Evolutionary conservation across 1,139 yeast species (phyloP), one percentile per base, ranked within the genome.

Genomic region (Torulaspora globosa): DNA sequence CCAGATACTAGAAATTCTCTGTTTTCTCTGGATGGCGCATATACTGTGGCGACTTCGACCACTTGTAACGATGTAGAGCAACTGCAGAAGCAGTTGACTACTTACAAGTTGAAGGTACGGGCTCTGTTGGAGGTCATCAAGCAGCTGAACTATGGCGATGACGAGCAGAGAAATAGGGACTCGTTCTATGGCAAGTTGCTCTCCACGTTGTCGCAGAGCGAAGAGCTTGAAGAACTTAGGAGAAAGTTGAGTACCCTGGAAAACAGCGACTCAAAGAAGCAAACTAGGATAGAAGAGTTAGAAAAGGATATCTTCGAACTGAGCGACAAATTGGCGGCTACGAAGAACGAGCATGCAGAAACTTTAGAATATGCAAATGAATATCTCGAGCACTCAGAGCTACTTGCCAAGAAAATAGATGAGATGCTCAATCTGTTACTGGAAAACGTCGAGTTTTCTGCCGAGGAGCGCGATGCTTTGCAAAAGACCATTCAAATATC

Each of bases 121-220:
- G 56, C 69, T 0, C 48, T 69, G 12, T 59, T 64, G 29, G 71
- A 68, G 42, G 47, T 67, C 10, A 59, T 69, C 3, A 60, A 67
- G 45, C 64, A 65, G 36, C 44, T 65, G 4, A 56, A 65, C 24
- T 54, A 53, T 27, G 50, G 52, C 2, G 52, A 58, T 3, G 58
- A 57, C 8, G 54, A 54, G 23, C 45, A 54, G 12, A 36, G 34
- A 12, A 46, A 41, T 23, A 43, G 54, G 23, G 51, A 47, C 16
- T 53, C 57, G 2, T 53, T 49, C 31, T 54, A 52, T 35, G 50
- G 51, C 23, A 54, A 54, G 38, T 32, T 56, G 19, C 32, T 55
- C 21, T 41, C 50, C 6, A 52, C 55, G 1, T 39, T 56, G 12
- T 39, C 64, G 9, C 58, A 57, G 26, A 53, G 53, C 23, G 66